phyloP scores from a whole-genome alignment of 2,329 filamentous ascomycete species.

The Penicillium italicum region DNA sequence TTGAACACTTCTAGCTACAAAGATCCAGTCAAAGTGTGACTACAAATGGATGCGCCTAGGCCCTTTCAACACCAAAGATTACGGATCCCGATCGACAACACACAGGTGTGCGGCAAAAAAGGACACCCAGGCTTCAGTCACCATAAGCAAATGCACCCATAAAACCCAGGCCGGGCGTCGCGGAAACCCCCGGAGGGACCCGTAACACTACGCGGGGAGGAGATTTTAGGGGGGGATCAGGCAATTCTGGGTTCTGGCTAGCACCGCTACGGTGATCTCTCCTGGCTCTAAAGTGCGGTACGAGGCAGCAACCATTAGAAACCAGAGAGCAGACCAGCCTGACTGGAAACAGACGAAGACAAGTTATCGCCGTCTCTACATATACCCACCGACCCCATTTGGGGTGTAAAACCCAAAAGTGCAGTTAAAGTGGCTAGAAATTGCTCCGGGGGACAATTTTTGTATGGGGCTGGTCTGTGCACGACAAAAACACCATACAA shows the following conservation, averaged over 20 bases:
- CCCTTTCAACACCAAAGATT: too few species aligned
- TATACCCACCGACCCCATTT: not conserved
- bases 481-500: not conserved
- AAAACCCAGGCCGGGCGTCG: not conserved
- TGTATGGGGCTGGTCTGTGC: not conserved
- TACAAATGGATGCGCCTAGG: not conserved
- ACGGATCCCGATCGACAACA: too few species aligned
- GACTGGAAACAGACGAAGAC: not conserved
- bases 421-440: constrained; percentile 1
- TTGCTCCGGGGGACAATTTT: not conserved
- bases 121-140: not conserved
- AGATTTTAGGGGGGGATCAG: not conserved
- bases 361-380: not conserved
- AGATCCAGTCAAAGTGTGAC: not conserved
- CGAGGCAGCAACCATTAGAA: not conserved
- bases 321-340: not conserved
- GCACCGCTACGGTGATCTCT: not conserved
- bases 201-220: not conserved
- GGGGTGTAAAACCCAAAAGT: not conserved
- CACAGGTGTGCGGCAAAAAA: too few species aligned
- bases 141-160: not conserved
- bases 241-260: not conserved
- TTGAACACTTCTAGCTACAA: not conserved
- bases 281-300: not conserved
- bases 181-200: not conserved